A percentile compares a stretch with the other conserved stretches of the same genome.
Conservation (phyloP, 225 moss, liverwort and hornwort genomes). For the Polytrichum formosum region DNA sequence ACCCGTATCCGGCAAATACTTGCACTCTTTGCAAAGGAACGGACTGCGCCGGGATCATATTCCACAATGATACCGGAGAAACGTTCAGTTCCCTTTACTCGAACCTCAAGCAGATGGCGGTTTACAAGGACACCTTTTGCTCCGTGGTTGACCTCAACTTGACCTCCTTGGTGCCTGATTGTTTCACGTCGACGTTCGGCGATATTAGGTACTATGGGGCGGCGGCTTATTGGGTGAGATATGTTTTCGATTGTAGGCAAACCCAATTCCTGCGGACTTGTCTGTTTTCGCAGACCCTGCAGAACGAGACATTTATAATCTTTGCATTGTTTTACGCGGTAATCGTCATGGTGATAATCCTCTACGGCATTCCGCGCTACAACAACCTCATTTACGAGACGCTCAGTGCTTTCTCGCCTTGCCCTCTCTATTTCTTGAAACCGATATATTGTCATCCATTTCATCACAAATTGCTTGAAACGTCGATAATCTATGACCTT, state of each 20-base stretch:
- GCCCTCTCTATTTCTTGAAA: background rate
- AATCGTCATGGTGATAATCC: background rate
- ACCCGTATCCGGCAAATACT: background rate
- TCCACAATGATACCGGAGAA: background rate
- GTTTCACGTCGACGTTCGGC: background rate
- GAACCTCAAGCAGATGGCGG: background rate
- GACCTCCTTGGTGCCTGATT: background rate
- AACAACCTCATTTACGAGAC: constrained; percentile 1
- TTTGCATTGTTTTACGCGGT: background rate
- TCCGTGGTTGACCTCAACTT: background rate
- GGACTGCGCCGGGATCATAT: background rate
- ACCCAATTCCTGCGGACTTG: background rate
- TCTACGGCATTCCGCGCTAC: background rate
- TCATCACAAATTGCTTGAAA: background rate
- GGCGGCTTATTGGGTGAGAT: background rate
- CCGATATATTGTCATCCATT: background rate
- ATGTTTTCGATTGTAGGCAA: background rate
- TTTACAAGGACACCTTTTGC: constrained; percentile 1
- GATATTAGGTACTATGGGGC: background rate
- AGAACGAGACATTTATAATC: background rate
- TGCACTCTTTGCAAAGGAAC: background rate
- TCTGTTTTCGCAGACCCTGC: background rate
- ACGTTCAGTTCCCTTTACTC: background rate
- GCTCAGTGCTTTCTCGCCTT: background rate
- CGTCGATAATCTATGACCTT: background rate